Base-by-base conservation (phyloP, 1,284 basidiomycete genomes). In the Vanrija sp. region DNA sequence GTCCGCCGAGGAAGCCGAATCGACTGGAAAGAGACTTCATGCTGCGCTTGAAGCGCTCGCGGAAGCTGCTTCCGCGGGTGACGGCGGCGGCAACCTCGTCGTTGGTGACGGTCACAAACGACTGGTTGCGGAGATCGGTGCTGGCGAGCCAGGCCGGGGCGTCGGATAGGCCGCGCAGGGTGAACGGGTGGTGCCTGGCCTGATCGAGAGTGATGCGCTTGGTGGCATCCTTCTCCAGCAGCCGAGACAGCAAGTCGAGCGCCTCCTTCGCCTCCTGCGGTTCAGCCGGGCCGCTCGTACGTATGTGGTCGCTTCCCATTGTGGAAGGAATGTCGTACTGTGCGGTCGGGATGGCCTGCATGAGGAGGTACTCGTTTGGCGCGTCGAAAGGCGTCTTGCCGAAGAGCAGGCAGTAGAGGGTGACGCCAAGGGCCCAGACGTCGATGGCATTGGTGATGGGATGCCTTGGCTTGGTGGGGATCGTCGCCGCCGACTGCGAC, bases 401-500 rank as follows among this genome's bases (percentile, higher is more conserved):
- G 64, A 97, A 98, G 2, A 98, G 81, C 42, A 98, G 82, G 68
- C 93, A 96, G 77, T 93, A 98, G 14, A 98, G 79, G 1, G 96
- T 98, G 35, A 98, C 88, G n/a, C 96, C 96, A 8, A 99, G 82
- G 0, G 96, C 94, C 95, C 95, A 99, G n/a, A 98, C 84, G 68
- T 99, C 96, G 70, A 98, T 96, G 5, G 92, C 87, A 71, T 95
- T 93, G 36, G 93, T 95, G 60, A 98, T 88, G 1, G 82, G 81
- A 3, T 85, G 85, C 20, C 85, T 81, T 49, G 75, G 77, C n/a
- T 58, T 47, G 5, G 58, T 51, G 9, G 58, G 56, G n/a, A 63
- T 45, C 1, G 65, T 64, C 1, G 54, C 46, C 19, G 68, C 69
- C 23, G 75, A 69, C 9, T 53, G 49, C 1, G 69, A 63, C 18